Evolutionary conservation across 305 asterid genomes (phyloP).

Genomic region (Lippia alba): DNA sequence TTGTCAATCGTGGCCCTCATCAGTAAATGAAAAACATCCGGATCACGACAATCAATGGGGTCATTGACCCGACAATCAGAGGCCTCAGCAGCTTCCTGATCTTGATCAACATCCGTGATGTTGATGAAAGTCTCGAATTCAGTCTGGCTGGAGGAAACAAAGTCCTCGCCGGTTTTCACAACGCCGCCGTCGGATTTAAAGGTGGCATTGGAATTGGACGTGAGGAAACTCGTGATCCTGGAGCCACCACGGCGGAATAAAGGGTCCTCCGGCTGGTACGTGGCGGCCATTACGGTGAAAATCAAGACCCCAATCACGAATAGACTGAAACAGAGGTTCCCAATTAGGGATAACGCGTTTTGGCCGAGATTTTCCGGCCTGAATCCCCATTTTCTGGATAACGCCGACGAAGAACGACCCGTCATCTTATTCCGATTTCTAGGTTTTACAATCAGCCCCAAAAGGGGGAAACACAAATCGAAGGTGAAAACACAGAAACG

Average conservation of each 20-base stretch:
- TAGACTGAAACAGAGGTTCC: slow-evolving; percentile 61
- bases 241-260: slow-evolving; percentile 59
- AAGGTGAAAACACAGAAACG: neutral
- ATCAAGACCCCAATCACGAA: slow-evolving; percentile 68
- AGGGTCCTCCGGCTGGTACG: slow-evolving; percentile 63
- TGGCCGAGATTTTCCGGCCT: slow-evolving; percentile 67
- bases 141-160: slow-evolving; percentile 46
- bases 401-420: slow-evolving; percentile 51
- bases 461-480: neutral
- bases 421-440: slow-evolving; percentile 37
- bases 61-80: slow-evolving; percentile 53
- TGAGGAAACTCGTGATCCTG: slow-evolving; percentile 56
- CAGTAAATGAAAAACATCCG: slow-evolving; percentile 73
- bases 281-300: slow-evolving; percentile 67
- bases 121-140: slow-evolving; percentile 49
- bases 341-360: slow-evolving; percentile 57
- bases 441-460: neutral
- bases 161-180: slow-evolving; percentile 59
- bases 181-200: slow-evolving; percentile 50
- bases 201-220: slow-evolving; percentile 58
- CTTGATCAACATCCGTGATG: slow-evolving; percentile 62
- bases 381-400: slow-evolving; percentile 48
- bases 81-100: slow-evolving; percentile 5
- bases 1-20: slow-evolving; percentile 78
- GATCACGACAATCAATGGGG: slow-evolving; percentile 78